These are phyloP conservation scores for Stromatinia cepivora DNA, from an alignment of 2,329 filamentous ascomycete genomes.

Conservation along the genomic window DNA sequence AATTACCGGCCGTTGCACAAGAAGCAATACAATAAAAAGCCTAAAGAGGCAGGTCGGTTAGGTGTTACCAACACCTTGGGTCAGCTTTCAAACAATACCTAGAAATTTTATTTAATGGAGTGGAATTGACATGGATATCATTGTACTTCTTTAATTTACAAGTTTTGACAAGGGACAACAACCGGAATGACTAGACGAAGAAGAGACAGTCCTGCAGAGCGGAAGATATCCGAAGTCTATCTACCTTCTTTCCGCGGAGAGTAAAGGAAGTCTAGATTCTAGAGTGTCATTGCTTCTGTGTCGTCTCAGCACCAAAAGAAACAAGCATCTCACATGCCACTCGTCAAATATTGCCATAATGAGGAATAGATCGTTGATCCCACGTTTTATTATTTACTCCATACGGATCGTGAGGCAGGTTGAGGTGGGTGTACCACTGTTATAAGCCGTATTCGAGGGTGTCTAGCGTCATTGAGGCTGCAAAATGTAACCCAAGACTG, in stretches of 20 bases:
- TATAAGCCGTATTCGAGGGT: background rate
- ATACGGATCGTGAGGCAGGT: slow-evolving; percentile 11
- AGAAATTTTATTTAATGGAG: background rate
- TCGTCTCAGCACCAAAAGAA: background rate
- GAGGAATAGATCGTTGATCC: slow-evolving; percentile 23
- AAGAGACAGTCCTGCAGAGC: background rate
- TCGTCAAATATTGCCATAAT: slow-evolving; percentile 26
- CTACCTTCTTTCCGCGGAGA: background rate
- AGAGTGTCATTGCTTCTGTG: background rate
- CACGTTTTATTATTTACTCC: slow-evolving; percentile 21
- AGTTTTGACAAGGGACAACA: background rate
- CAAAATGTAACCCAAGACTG: slow-evolving; percentile 1
- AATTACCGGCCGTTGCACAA: slow-evolving; percentile 19
- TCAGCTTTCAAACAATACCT: background rate
- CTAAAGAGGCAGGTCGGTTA: slow-evolving; percentile 15
- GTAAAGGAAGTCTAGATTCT: slow-evolving; percentile 18
- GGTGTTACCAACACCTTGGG: slow-evolving; percentile 22
- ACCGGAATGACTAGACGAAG: background rate
- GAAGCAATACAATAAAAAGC: background rate
- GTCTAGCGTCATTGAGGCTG: slow-evolving; percentile 16
- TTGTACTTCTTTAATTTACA: background rate
- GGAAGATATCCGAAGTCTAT: slow-evolving; percentile 6
- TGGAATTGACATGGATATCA: background rate
- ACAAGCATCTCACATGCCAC: slow-evolving; percentile 5
- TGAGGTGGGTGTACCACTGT: background rate